Evolutionary conservation across 768 basidiomycete species (phyloP).

Genomic region (Chalciporus chontae): DNA sequence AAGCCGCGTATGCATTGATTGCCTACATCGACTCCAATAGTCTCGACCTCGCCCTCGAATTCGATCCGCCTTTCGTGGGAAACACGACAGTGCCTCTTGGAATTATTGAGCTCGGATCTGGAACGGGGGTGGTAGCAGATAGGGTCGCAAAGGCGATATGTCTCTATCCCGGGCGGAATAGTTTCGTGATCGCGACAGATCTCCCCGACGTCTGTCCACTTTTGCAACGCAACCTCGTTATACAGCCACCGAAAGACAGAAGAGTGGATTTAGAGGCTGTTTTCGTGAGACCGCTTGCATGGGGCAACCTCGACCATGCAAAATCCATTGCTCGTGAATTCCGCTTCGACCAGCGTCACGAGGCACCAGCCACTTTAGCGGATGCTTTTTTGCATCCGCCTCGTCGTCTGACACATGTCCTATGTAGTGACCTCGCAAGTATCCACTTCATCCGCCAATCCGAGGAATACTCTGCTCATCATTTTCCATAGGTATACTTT

Average conservation of each 20-base stretch:
- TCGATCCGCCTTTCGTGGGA: constrained; percentile 51
- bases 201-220: constrained; percentile 67
- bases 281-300: constrained; percentile 58
- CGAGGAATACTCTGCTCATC: background rate
- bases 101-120: constrained; percentile 78
- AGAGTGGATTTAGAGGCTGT: background rate
- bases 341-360: background rate
- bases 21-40: constrained; percentile 46
- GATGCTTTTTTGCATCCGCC: background rate
- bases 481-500: constrained; percentile 70
- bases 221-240: constrained; percentile 38
- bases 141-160: constrained; percentile 43
- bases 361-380: background rate
- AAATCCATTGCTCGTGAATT: constrained; percentile 39
- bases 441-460: background rate
- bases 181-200: constrained; percentile 59
- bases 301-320: constrained; percentile 58
- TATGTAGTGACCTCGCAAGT: constrained; percentile 83
- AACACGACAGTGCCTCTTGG: constrained; percentile 21
- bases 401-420: constrained; percentile 52
- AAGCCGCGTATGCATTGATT: constrained; percentile 62
- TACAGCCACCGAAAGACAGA: constrained; percentile 16
- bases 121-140: constrained; percentile 61
- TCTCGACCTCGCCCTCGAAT: constrained; percentile 33
- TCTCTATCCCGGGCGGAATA: background rate